phyloP scores from a whole-genome alignment of 805 yeast species.

The Wickerhamiella spandovensis region DNA sequence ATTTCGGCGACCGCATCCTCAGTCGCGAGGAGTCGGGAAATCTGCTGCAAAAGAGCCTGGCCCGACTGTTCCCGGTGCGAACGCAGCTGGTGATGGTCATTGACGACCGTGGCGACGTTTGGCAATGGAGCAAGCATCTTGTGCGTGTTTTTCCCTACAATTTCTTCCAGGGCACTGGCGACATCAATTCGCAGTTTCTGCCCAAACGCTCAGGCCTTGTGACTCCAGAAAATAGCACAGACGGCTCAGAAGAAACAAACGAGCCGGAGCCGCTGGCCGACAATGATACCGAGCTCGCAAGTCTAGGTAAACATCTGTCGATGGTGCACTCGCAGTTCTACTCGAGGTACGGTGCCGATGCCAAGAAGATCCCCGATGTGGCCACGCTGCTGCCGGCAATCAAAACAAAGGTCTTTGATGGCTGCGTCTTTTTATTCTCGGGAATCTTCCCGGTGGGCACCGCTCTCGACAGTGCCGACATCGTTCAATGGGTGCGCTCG shows the following conservation, averaged over 20 bases:
- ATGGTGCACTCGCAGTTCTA: slow-evolving; percentile 60
- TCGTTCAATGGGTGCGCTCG: slow-evolving; percentile 81
- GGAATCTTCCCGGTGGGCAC: slow-evolving; percentile 85
- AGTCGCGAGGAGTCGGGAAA: slow-evolving; percentile 94
- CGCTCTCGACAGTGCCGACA: slow-evolving; percentile 60
- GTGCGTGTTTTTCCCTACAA: slow-evolving; percentile 91
- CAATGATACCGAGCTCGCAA: slow-evolving; percentile 64
- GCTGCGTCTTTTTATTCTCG: slow-evolving; percentile 61
- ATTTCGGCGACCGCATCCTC: slow-evolving; percentile 82
- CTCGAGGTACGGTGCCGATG: slow-evolving; percentile 28
- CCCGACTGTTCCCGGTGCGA: slow-evolving; percentile 85
- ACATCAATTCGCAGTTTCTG: slow-evolving; percentile 81
- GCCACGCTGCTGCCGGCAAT: slow-evolving; percentile 42
- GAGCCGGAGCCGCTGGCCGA: slow-evolving; percentile 28
- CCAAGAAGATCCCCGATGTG: slow-evolving; percentile 19
- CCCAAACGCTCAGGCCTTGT: slow-evolving; percentile 48
- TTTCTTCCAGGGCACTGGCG: slow-evolving; percentile 94
- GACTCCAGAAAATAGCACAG: slow-evolving; percentile 15
- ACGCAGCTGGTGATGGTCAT: slow-evolving; percentile 93
- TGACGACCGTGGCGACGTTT: slow-evolving; percentile 96
- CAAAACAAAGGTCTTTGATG: slow-evolving; percentile 55
- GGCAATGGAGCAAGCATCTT: slow-evolving; percentile 92
- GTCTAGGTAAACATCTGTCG: slow-evolving; percentile 47
- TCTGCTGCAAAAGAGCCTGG: slow-evolving; percentile 73
- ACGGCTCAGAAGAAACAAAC: slow-evolving; percentile 1